Conservation (phyloP, 139 green algal genomes). For the Dunaliella primolecta region DNA sequence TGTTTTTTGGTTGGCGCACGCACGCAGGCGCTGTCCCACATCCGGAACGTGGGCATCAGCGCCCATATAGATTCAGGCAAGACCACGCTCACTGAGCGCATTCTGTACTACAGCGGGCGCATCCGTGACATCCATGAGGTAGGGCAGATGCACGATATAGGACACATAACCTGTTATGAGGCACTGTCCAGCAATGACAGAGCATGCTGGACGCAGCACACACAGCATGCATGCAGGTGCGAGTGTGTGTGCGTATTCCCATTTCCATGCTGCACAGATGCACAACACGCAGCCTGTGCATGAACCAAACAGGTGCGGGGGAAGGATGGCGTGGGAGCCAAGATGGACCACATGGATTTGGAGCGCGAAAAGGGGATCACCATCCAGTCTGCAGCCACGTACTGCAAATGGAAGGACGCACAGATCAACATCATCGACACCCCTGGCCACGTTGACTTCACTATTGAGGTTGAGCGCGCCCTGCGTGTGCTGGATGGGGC, state of each 20-base stretch:
- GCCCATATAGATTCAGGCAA: slow-evolving; percentile 99
- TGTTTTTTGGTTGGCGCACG: too few relatives aligned
- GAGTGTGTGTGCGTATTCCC: too few relatives aligned
- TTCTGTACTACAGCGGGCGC: slow-evolving; percentile 96
- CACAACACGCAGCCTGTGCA: too few relatives aligned
- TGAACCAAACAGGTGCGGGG: slow-evolving; percentile 87
- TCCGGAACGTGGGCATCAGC: slow-evolving; percentile 96
- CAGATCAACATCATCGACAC: slow-evolving; percentile 99
- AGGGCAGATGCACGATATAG: neutral
- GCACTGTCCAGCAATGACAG: too few relatives aligned
- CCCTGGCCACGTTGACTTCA: slow-evolving; percentile 98
- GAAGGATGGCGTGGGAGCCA: slow-evolving; percentile 97
- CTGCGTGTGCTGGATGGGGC: slow-evolving; percentile 96
- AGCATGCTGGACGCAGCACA: too few relatives aligned
- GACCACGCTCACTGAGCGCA: slow-evolving; percentile 97
- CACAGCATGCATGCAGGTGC: too few relatives aligned
- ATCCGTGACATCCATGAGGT: slow-evolving; percentile 98
- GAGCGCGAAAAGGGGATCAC: slow-evolving; percentile 99
- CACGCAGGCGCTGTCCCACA: slow-evolving; percentile 32
- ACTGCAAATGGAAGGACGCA: slow-evolving; percentile 89
- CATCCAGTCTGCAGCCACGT: slow-evolving; percentile 94
- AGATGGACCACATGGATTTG: slow-evolving; percentile 99
- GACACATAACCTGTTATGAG: neutral
- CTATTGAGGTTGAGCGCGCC: slow-evolving; percentile 96
- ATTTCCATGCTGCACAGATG: too few relatives aligned